These are phyloP conservation scores for Bolboschoenus planiculmis DNA, from an alignment of 176 grass and related monocot species.

Conservation along the genomic window DNA sequence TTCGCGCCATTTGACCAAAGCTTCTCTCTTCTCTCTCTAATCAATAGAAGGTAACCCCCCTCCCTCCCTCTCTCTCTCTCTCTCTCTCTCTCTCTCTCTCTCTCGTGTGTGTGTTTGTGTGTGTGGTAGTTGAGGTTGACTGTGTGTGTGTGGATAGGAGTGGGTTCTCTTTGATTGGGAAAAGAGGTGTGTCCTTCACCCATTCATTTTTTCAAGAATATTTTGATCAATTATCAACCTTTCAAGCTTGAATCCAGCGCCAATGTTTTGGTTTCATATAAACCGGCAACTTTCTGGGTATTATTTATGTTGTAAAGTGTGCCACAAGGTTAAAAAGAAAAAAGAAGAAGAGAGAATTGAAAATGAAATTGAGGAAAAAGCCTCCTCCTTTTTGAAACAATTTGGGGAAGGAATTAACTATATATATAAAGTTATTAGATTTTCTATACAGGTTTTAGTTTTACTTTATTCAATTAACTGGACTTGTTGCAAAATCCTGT, in stretches of 20 bases:
- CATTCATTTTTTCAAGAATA: not conserved
- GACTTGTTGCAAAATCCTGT: not conserved
- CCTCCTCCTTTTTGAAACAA: not conserved
- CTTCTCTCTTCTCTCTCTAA: not conserved
- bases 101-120: not conserved
- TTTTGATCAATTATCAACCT: not conserved
- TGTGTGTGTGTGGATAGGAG: not conserved
- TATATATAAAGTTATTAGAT: not conserved
- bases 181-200: not conserved
- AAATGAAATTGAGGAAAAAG: not conserved
- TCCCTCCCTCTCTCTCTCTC: not conserved
- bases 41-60: not conserved
- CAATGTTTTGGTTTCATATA: not conserved
- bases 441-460: not conserved
- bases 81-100: too few species aligned
- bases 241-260: not conserved
- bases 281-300: not conserved
- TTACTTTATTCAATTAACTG: not conserved
- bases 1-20: slow-evolving; percentile 9
- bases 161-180: slow-evolving; percentile 1
- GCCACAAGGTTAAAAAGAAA: not conserved
- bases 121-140: not conserved
- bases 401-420: not conserved
- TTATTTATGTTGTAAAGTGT: not conserved
- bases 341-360: not conserved